Base-by-base conservation (phyloP, 768 basidiomycete species). In the Candolleomyces aberdarensis region DNA sequence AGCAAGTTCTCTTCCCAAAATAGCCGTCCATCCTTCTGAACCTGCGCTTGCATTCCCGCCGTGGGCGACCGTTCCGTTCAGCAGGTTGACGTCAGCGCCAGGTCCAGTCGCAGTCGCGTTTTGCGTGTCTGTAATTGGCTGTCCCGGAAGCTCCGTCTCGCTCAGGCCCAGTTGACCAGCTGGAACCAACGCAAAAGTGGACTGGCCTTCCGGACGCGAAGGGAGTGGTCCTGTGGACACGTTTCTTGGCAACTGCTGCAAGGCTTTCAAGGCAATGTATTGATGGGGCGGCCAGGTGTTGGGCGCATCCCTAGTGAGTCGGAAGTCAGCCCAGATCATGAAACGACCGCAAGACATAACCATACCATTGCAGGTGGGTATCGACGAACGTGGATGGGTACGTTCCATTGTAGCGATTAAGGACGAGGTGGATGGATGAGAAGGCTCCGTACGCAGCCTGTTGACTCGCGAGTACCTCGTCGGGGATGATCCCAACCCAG, bases 281-380 rank as follows among this genome's bases (percentile, higher is more conserved):
- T 90, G 89, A 66, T 92, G 89, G 9, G 91, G 89, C 17, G 92
- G 91, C 94, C 93, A 97, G 1, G 88, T 73, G 67, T 94, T 94
- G n/a, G 94, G 93, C 26, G 88, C 83, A 68, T 92, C 91, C 90
- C 88, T 89, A 31, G 17, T 3, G 1, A 39, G 55, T 17, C 40
- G 46, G 26, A 20, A 62, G 36, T 46, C 6, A 26, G 11, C 20
- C 49, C 5, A 29, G 8, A 8, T 15, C n/a, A 49, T n/a, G 15
- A n/a, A 14, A 58, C 17, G 5, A 29, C 13, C 32, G 59, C 26
- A 13, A n/a, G n/a, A 22, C 17, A 31, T 20, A 7, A 5, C 65
- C 73, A 43, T 61, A 87, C 92, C 94, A 96, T 76, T 96, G 92
- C 63, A 87, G 77, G 11, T 93, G 92, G 0, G 87, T 88, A 62